A percentile compares a stretch with the other conserved stretches of the same genome.
phyloP scores from a whole-genome alignment of 805 yeast genomes.

The Jamesozyma jinghongensis region DNA sequence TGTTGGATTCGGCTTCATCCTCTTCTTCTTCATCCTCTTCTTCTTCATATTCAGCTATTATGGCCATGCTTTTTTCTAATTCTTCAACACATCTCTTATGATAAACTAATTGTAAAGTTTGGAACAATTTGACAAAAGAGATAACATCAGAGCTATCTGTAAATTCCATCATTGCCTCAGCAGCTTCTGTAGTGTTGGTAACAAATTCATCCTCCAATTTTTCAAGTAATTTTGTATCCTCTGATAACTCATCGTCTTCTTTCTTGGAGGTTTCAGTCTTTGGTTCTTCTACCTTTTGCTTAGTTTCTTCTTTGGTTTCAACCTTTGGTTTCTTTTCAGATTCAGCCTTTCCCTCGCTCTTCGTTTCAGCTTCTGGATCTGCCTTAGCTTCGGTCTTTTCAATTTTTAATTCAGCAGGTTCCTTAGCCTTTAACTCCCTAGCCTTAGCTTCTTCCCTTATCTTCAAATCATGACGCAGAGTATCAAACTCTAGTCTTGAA shows the following conservation, averaged over 20 bases:
- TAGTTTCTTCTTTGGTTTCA: constrained; percentile 6
- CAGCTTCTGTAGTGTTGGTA: constrained; percentile 68
- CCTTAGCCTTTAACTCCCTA: constrained; percentile 31
- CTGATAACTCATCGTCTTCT: constrained; percentile 8
- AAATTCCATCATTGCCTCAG: constrained; percentile 65
- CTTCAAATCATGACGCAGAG: constrained; percentile 50
- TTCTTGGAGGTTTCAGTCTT: not conserved
- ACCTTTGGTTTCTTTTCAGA: not conserved
- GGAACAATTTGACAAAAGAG: constrained; percentile 54
- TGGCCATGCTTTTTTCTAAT: constrained; percentile 38
- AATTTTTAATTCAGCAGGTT: constrained; percentile 57
- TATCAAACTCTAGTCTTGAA: constrained; percentile 62
- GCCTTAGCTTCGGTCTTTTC: constrained; percentile 8
- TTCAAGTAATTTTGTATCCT: constrained; percentile 38
- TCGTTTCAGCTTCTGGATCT: constrained; percentile 11
- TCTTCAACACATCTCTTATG: constrained; percentile 44
- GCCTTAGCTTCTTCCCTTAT: constrained; percentile 20
- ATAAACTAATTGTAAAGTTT: constrained; percentile 60
- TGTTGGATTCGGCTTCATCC: not conserved
- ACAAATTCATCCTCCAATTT: constrained; percentile 72
- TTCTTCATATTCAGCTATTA: constrained; percentile 26
- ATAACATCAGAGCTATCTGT: constrained; percentile 60
- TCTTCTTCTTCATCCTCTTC: not conserved
- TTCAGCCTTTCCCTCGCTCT: not conserved
- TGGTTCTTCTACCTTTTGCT: not conserved